These are phyloP conservation scores for Lenwebbia sp. DNA, from an alignment of 345 rosid genomes.

Conservation along the genomic window DNA sequence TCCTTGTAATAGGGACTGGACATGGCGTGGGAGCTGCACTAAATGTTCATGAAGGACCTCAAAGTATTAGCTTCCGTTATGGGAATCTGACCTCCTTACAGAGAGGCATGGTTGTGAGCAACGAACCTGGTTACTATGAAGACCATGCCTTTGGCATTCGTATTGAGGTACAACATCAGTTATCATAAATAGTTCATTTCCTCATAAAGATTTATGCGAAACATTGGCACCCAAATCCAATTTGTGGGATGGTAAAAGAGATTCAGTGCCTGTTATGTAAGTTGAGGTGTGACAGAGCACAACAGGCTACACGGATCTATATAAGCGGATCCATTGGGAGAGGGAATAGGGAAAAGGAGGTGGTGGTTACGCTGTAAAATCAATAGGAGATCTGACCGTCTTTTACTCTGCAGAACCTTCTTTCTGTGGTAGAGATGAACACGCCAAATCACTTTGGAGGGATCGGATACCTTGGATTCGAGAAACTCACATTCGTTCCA, in stretches of 20 bases:
- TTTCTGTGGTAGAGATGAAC: conserved; percentile 48
- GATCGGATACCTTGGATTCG: conserved; percentile 65
- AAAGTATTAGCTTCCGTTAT: conserved; percentile 79
- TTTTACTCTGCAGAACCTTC: conserved; percentile 51
- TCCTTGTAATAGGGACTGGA: conserved; percentile 64
- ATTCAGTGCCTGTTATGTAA: background rate
- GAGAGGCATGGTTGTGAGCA: conserved; percentile 94
- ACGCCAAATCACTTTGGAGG: conserved; percentile 88
- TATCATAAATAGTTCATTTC: background rate
- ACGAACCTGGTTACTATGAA: conserved; percentile 97
- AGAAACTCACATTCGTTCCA: conserved; percentile 79
- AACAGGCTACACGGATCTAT: background rate
- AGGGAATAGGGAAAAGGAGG: background rate
- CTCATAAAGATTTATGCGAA: background rate
- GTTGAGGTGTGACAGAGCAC: background rate
- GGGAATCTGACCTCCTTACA: conserved; percentile 78
- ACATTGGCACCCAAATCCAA: background rate
- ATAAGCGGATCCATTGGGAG: background rate
- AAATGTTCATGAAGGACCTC: conserved; percentile 98
- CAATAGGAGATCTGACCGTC: background rate
- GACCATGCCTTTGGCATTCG: conserved; percentile 97
- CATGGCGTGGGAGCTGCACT: conserved; percentile 97
- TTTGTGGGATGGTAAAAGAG: background rate
- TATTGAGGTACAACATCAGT: conserved; percentile 52
- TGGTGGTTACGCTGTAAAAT: background rate